These are phyloP conservation scores for Mycena leptocephala DNA, from an alignment of 768 basidiomycete species.

Conservation along the genomic window DNA sequence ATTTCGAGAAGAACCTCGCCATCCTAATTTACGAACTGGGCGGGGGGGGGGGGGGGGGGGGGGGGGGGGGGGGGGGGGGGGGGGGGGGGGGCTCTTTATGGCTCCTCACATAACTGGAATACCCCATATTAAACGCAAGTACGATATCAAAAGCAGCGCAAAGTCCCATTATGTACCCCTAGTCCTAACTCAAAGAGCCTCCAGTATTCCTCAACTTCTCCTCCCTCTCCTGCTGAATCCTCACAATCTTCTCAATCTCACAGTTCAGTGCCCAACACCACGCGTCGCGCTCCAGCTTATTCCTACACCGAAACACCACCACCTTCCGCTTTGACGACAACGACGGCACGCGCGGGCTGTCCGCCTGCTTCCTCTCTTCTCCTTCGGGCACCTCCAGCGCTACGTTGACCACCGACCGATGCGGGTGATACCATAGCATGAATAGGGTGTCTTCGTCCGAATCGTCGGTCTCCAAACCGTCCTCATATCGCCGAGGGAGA, in stretches of 20 bases:
- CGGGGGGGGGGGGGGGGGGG: no score
- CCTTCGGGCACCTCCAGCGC: conserved; percentile 44
- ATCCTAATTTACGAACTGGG: no score
- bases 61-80: no score
- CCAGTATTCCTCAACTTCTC: conserved; percentile 77
- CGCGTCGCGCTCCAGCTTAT: conserved; percentile 90
- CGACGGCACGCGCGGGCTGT: conserved; percentile 58
- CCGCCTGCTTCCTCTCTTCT: conserved; percentile 45
- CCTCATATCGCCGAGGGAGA: conserved; percentile 85
- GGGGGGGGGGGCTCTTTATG: no score
- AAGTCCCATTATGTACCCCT: not conserved
- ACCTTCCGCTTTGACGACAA: conserved; percentile 74
- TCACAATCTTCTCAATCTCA: conserved; percentile 88
- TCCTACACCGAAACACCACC: conserved; percentile 81
- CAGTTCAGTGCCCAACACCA: conserved; percentile 97
- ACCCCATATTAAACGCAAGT: not conserved
- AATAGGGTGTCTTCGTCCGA: conserved; percentile 92
- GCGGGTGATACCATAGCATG: conserved; percentile 79
- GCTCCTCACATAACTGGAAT: no score
- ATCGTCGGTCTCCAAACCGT: conserved; percentile 92
- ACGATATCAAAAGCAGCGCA: not conserved
- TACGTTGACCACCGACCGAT: conserved; percentile 40
- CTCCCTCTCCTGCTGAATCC: conserved; percentile 77
- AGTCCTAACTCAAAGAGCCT: conserved; percentile 20
- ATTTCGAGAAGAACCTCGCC: no score